Conservation (phyloP, 2,329 filamentous ascomycete genomes). For the Fusarium azukiicola region DNA sequence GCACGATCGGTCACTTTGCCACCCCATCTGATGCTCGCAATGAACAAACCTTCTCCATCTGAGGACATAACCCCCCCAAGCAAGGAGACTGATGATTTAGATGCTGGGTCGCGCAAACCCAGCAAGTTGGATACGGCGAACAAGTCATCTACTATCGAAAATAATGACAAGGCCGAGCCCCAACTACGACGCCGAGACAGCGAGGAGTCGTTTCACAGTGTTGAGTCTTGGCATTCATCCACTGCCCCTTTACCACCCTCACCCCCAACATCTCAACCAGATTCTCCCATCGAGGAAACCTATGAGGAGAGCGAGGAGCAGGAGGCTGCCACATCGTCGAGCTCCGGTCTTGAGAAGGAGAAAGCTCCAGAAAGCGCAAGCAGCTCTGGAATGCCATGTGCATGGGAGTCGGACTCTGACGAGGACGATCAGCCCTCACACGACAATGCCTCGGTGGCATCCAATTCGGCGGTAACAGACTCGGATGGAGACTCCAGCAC, state of each 20-base stretch:
- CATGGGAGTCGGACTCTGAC: constrained; percentile 52
- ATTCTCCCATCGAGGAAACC: constrained; percentile 58
- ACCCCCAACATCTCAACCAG: constrained; percentile 65
- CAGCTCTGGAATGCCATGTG: constrained; percentile 39
- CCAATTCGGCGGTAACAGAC: constrained; percentile 32
- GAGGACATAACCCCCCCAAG: constrained; percentile 20
- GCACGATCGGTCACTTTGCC: constrained; percentile 56
- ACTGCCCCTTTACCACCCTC: constrained; percentile 65
- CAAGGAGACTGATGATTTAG: constrained; percentile 21
- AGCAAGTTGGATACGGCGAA: neutral
- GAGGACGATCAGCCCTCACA: constrained; percentile 51
- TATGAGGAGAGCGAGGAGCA: constrained; percentile 25
- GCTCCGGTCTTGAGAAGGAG: constrained; percentile 22
- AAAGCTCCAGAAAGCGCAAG: constrained; percentile 27
- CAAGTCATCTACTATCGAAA: neutral
- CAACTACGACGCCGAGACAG: constrained; percentile 44
- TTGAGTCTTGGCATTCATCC: constrained; percentile 74
- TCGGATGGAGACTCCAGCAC: neutral
- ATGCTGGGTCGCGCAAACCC: neutral
- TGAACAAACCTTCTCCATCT: constrained; percentile 55
- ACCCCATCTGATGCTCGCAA: constrained; percentile 52
- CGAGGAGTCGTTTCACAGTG: constrained; percentile 76
- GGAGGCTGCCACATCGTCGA: constrained; percentile 15
- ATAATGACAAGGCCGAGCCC: constrained; percentile 17
- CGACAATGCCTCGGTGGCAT: constrained; percentile 52